phyloP scores from a whole-genome alignment of 2,329 filamentous ascomycete species.

The Penicillium janthinellum region DNA sequence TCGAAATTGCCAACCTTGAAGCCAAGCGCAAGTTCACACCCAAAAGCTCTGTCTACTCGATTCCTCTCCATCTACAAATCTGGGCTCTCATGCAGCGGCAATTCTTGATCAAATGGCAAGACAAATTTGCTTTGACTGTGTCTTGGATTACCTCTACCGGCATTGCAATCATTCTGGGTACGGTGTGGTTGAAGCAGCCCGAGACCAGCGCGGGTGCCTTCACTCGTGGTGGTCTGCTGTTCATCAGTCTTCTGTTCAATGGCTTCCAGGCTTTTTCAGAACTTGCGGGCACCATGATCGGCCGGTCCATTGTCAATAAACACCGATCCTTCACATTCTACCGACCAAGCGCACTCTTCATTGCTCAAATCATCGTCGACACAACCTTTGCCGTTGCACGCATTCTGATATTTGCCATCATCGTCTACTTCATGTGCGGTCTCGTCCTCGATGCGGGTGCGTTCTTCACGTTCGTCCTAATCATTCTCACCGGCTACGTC shows the following conservation, averaged over 20 bases:
- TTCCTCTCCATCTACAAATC: slow-evolving; percentile 79
- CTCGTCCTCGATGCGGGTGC: slow-evolving; percentile 69
- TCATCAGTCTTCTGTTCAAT: slow-evolving; percentile 79
- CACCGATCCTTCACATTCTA: slow-evolving; percentile 83
- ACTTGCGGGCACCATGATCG: slow-evolving; percentile 72
- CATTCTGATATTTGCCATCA: slow-evolving; percentile 71
- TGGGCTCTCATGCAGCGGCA: slow-evolving; percentile 83
- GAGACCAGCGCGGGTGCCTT: slow-evolving; percentile 69
- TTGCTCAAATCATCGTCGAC: slow-evolving; percentile 80
- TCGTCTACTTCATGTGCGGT: slow-evolving; percentile 78
- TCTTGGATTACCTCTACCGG: slow-evolving; percentile 72
- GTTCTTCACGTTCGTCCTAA: slow-evolving; percentile 75
- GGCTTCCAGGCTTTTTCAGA: slow-evolving; percentile 85
- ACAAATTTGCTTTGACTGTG: slow-evolving; percentile 74
- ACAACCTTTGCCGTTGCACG: slow-evolving; percentile 70
- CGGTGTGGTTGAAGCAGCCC: slow-evolving; percentile 73
- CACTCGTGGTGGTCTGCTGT: slow-evolving; percentile 77
- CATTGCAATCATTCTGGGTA: slow-evolving; percentile 77
- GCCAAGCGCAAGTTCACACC: slow-evolving; percentile 74
- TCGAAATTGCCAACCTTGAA: slow-evolving; percentile 72
- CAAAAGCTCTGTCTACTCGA: slow-evolving; percentile 75
- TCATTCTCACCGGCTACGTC: slow-evolving; percentile 69
- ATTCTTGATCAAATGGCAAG: slow-evolving; percentile 82
- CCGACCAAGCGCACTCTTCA: slow-evolving; percentile 77
- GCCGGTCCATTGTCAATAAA: slow-evolving; percentile 77